Percentiles rank a stretch among this genome's conserved stretches.
Conservation (phyloP, 108 stramenopile species). For the Bacterosira constricta region DNA sequence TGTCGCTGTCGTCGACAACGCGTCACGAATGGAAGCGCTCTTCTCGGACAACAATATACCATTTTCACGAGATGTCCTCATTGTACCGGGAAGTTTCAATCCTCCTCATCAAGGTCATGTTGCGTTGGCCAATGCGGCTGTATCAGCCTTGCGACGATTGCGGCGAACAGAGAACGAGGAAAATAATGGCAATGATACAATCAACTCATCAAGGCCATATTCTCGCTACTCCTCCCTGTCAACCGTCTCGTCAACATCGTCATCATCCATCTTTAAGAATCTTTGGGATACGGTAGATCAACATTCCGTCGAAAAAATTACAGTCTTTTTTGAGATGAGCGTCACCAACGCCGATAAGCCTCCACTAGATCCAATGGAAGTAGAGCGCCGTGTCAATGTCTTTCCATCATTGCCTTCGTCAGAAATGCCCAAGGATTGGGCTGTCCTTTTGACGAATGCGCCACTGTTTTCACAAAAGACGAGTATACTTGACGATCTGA, state of each 20-base stretch:
- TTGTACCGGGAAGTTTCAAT: constrained; percentile 91
- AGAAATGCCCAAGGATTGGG: constrained; percentile 76
- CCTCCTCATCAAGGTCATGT: constrained; percentile 89
- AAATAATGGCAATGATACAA: not conserved
- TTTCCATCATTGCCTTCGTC: constrained; percentile 50
- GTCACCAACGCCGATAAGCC: constrained; percentile 88
- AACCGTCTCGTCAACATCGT: constrained; percentile 19
- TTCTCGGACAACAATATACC: constrained; percentile 30
- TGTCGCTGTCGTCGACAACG: constrained; percentile 44
- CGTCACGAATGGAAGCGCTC: constrained; percentile 39
- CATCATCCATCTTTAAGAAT: constrained; percentile 31
- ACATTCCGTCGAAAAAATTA: constrained; percentile 15
- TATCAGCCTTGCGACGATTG: constrained; percentile 29
- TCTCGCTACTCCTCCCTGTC: not conserved
- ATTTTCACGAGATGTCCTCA: constrained; percentile 58
- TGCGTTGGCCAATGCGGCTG: constrained; percentile 72
- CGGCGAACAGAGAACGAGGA: constrained; percentile 12
- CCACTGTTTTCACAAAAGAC: constrained; percentile 77
- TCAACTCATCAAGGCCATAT: not conserved
- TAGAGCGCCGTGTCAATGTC: constrained; percentile 50
- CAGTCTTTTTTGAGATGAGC: constrained; percentile 81
- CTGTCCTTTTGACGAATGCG: constrained; percentile 77
- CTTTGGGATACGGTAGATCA: constrained; percentile 31
- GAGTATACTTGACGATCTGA: constrained; percentile 39
- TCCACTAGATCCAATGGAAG: constrained; percentile 60